Percentiles rank a stretch among this genome's conserved stretches.
These are phyloP conservation scores for Malus fusca DNA, from an alignment of 306 rosid species.

Conservation along the genomic window DNA sequence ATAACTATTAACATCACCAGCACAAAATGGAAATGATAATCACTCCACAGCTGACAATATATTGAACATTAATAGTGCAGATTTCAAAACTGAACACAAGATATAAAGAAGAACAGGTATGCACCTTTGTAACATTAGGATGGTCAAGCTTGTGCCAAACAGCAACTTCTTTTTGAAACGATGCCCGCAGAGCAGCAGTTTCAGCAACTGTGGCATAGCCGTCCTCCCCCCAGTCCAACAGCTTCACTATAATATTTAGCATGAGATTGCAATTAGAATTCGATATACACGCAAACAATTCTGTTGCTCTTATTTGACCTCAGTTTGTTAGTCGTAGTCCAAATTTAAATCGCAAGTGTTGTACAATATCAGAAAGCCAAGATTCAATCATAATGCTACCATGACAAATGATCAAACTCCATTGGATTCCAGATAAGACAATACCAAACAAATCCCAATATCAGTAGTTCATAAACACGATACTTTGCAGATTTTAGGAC, in stretches of 20 bases:
- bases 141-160: conserved; percentile 98
- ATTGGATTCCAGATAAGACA: not conserved
- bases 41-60: not conserved
- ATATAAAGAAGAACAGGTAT: conserved; percentile 13
- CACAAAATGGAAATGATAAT: not conserved
- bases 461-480: too few species aligned
- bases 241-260: conserved; percentile 60
- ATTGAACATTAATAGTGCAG: not conserved
- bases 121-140: conserved; percentile 86
- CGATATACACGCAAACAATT: not conserved
- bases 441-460: too few species aligned
- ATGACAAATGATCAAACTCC: not conserved
- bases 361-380: not conserved
- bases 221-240: conserved; percentile 98
- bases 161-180: conserved; percentile 95
- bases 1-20: not conserved
- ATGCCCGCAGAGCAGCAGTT: conserved; percentile 71
- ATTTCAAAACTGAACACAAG: not conserved
- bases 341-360: not conserved
- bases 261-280: conserved; percentile 27
- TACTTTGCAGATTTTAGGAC: not conserved
- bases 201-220: conserved; percentile 64
- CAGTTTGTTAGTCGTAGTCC: not conserved
- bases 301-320: not conserved
- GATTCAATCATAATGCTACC: not conserved